Conservation (phyloP, 169 alveolate species). For the Cryptosporidium canis region DNA sequence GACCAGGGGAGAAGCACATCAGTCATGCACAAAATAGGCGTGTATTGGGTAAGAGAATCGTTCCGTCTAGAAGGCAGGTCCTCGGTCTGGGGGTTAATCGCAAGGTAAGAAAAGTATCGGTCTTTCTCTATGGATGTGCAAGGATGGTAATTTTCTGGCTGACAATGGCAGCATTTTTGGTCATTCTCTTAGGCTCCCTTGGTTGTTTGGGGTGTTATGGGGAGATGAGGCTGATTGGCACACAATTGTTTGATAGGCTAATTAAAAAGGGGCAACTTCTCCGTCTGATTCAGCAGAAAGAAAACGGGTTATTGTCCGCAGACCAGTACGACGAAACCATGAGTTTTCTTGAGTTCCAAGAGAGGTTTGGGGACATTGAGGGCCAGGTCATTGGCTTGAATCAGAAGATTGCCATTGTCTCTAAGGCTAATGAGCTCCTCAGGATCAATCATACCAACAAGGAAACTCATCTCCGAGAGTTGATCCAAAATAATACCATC, state of each 20-base stretch:
- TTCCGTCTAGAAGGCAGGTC: background rate
- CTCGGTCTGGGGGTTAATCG: background rate
- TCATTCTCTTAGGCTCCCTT: background rate
- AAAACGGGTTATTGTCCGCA: background rate
- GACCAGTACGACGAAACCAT: background rate
- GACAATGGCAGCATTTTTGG: background rate
- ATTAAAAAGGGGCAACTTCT: background rate
- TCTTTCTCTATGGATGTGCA: background rate
- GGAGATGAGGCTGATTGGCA: background rate
- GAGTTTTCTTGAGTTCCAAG: background rate
- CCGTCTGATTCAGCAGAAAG: conserved; percentile 2
- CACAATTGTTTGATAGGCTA: background rate
- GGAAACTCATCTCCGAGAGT: background rate
- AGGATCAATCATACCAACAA: background rate
- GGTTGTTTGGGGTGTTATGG: background rate
- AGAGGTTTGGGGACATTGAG: conserved; percentile 1
- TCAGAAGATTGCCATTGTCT: conserved; percentile 7
- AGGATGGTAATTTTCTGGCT: background rate
- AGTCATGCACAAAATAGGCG: background rate
- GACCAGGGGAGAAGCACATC: background rate
- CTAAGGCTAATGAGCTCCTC: background rate
- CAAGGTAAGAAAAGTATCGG: background rate
- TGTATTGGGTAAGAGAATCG: background rate
- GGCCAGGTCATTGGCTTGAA: background rate
- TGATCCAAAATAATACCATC: background rate